Evolutionary conservation across 164 flowering plant genomes (phyloP).

Genomic region (Hamamelis virginiana): DNA sequence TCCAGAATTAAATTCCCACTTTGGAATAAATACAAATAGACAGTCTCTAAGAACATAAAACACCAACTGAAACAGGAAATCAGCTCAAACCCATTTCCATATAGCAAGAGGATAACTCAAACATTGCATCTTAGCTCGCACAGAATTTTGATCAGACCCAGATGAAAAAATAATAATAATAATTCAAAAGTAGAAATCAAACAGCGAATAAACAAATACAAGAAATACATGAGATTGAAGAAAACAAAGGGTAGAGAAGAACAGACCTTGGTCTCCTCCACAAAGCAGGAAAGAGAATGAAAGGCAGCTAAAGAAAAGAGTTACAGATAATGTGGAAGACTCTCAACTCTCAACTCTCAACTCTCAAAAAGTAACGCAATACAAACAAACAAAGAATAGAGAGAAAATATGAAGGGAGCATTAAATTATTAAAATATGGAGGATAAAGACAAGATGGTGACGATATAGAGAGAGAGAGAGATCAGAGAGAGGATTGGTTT

Average conservation of each 20-base stretch:
- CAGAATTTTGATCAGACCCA: background rate
- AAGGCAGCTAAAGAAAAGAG: background rate
- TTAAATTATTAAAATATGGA: too few relatives aligned
- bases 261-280: constrained; percentile 9
- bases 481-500: constrained; percentile 48
- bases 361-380: too few relatives aligned
- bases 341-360: too few relatives aligned
- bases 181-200: background rate
- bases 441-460: constrained; percentile 24
- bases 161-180: constrained; percentile 3
- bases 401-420: too few relatives aligned
- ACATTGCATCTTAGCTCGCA: background rate
- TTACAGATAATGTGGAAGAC: too few relatives aligned
- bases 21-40: background rate
- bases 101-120: background rate
- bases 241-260: background rate
- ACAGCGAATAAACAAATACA: background rate
- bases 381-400: background rate
- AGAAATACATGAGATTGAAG: too few relatives aligned
- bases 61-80: background rate
- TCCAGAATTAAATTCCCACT: too few relatives aligned
- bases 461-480: too few relatives aligned
- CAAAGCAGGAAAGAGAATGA: constrained; percentile 5
- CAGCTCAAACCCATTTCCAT: constrained; percentile 8
- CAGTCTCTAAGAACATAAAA: background rate